Percentiles rank a stretch among this genome's conserved stretches.
Evolutionary conservation across 2,329 filamentous ascomycete species (phyloP).

Genomic region (Fusarium sp.): DNA sequence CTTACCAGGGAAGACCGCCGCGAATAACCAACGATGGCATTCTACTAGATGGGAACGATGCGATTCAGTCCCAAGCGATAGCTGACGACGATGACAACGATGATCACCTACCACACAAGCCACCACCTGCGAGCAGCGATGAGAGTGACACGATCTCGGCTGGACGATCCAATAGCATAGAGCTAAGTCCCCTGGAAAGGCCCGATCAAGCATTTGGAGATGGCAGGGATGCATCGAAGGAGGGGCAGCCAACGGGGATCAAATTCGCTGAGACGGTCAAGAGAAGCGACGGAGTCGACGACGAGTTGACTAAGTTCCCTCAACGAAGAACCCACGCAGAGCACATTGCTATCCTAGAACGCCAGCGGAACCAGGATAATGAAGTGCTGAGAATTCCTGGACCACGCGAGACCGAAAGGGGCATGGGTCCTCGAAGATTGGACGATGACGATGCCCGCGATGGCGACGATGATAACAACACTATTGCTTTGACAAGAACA

Average conservation of each 20-base stretch:
- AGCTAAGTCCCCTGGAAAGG: slow-evolving; percentile 42
- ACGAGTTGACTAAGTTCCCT: slow-evolving; percentile 61
- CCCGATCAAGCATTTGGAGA: slow-evolving; percentile 32
- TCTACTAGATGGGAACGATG: slow-evolving; percentile 55
- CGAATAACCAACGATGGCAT: slow-evolving; percentile 74
- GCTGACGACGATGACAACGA: slow-evolving; percentile 50
- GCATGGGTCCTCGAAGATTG: slow-evolving; percentile 74
- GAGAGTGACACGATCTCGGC: slow-evolving; percentile 57
- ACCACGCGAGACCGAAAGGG: slow-evolving; percentile 89
- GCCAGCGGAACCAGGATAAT: slow-evolving; percentile 82
- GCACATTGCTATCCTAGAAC: slow-evolving; percentile 89
- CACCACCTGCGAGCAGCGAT: slow-evolving; percentile 47
- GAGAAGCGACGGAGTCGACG: slow-evolving; percentile 67
- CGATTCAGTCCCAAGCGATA: slow-evolving; percentile 46
- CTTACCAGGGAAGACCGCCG: slow-evolving; percentile 65
- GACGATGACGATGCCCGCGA: slow-evolving; percentile 57
- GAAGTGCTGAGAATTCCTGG: slow-evolving; percentile 89
- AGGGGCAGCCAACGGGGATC: slow-evolving; percentile 59
- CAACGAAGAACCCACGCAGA: slow-evolving; percentile 72
- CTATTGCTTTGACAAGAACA: slow-evolving; percentile 45
- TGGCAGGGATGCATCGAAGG: slow-evolving; percentile 19
- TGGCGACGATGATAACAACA: slow-evolving; percentile 54
- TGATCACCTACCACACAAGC: slow-evolving; percentile 46
- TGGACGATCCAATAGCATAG: slow-evolving; percentile 45
- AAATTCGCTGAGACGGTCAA: slow-evolving; percentile 77